Evolutionary conservation across 495 filamentous ascomycete genomes (phyloP), one percentile per base, ranked within the genome.

Genomic region (Glonium stellatum): DNA sequence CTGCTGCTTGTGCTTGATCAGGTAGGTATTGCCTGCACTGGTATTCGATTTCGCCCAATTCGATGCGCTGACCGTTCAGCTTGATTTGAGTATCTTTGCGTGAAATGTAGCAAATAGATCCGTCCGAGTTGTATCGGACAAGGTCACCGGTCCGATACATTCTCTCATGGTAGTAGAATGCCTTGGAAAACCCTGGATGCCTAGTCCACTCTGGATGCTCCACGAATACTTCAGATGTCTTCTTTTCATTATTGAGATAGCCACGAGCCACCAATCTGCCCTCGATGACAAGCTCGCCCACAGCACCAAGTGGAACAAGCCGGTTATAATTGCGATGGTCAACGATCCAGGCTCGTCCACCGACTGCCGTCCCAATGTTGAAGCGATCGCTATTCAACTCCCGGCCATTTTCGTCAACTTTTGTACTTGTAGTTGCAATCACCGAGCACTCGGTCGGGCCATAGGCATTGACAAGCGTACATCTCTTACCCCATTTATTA

Each of bases 231-330:
- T 56, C 59, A 12, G 53, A 61, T 0, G 72, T 77, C 57, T 70
- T 72, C 50, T 64, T 61, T 4, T 57, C 48, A 25, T 78, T 64
- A 25, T 76, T 71, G 9, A 78, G 67, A 52, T 78, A 78, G 0
- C 70, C 72, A 8, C 55, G 39, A 10, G 66, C 72, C 15, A 76
- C 44, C 13, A 54, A 63, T 1, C 69, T 69, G 1, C 76, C 75
- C 65, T 72, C 73, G 21, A 77, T 54, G 1, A 77, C 11, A 1
- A 78, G 66, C 59, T 77, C 74, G 18, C 75, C 75, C 23, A 72
- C 61, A 9, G 72, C 64, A 3, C 75, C 75, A 6, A 77, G 63
- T 0, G 76, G 73, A 15, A 64, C 61, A 0, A 77, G 65, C 21
- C 62, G 42, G 22, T 75, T 47, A 19, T 61, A 64, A 37, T 72